Conservation (phyloP, 2,329 filamentous ascomycete genomes). For the Ceratocystis cubensis region DNA sequence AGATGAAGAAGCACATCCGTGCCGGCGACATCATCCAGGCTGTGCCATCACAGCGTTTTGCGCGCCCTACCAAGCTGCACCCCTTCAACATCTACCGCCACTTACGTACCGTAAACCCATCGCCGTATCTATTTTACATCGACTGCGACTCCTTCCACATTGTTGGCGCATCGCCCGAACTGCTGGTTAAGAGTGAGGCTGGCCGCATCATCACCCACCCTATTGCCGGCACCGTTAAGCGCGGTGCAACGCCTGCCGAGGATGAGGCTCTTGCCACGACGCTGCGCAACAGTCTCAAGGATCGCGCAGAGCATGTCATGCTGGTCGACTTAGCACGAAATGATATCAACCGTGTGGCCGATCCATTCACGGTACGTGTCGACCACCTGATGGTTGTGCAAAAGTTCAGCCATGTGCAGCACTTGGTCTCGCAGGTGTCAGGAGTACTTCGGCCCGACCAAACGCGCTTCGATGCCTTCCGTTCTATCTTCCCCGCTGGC, state of each 20-base stretch:
- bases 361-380: conserved; percentile 77
- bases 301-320: conserved; percentile 94
- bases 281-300: conserved; percentile 70
- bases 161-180: conserved; percentile 85
- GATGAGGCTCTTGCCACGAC: conserved; percentile 68
- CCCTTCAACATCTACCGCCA: conserved; percentile 98
- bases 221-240: conserved; percentile 88
- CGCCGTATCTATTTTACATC: conserved; percentile 93
- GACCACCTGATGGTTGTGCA: conserved; percentile 91
- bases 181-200: conserved; percentile 80
- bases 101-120: conserved; percentile 92
- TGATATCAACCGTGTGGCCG: conserved; percentile 90
- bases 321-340: conserved; percentile 90
- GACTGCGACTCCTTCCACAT: conserved; percentile 88
- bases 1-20: conserved; percentile 80
- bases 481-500: conserved; percentile 91
- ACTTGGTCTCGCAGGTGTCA: conserved; percentile 90
- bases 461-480: conserved; percentile 88
- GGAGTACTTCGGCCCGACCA: conserved; percentile 72
- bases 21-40: conserved; percentile 94
- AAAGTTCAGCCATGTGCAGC: conserved; percentile 93
- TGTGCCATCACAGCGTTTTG: conserved; percentile 86
- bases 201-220: conserved; percentile 90
- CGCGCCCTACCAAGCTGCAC: conserved; percentile 77
- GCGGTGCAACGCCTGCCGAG: conserved; percentile 67